phyloP scores from a whole-genome alignment of 1,284 basidiomycete genomes.

The Apiotrichum sp. region DNA sequence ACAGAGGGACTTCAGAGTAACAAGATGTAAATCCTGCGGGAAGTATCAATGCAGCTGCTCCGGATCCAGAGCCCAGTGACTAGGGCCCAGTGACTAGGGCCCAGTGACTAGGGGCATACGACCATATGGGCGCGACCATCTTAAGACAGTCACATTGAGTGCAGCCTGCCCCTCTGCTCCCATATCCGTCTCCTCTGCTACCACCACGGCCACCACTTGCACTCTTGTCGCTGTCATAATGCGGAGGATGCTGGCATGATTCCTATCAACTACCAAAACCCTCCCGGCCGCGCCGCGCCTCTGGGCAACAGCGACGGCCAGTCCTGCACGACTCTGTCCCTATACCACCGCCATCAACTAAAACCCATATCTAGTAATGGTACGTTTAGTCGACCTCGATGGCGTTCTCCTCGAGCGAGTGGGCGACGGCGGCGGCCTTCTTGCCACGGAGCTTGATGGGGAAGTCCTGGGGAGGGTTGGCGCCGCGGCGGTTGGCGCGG shows the following conservation, averaged over 20 bases:
- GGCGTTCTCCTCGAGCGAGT: conserved; percentile 44
- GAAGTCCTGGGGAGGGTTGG: conserved; percentile 55
- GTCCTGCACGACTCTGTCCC: too few species aligned
- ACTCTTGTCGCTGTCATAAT: not conserved
- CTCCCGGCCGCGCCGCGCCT: conserved; percentile 1
- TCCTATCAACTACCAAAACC: conserved; percentile 14
- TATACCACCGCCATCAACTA: not conserved
- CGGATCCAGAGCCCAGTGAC: too few species aligned
- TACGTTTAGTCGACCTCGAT: conserved; percentile 43
- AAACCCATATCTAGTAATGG: not conserved
- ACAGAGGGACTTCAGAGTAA: too few species aligned
- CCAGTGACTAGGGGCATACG: too few species aligned
- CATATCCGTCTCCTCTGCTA: not conserved
- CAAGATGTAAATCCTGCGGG: too few species aligned
- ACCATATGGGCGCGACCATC: too few species aligned
- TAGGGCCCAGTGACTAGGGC: too few species aligned
- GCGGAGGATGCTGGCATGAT: conserved; percentile 2
- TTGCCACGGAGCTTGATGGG: conserved; percentile 69
- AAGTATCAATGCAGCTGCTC: too few species aligned
- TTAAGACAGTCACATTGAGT: too few species aligned
- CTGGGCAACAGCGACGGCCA: not conserved
- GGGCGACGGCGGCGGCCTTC: conserved; percentile 69
- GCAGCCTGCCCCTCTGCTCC: too few species aligned
- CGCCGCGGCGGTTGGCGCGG: conserved; percentile 62
- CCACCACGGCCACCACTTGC: too few species aligned